Evolutionary conservation across 371 early-diverging fungal genomes (phyloP), one percentile per base, ranked within the genome.

Genomic region (Mucor saturninus): DNA sequence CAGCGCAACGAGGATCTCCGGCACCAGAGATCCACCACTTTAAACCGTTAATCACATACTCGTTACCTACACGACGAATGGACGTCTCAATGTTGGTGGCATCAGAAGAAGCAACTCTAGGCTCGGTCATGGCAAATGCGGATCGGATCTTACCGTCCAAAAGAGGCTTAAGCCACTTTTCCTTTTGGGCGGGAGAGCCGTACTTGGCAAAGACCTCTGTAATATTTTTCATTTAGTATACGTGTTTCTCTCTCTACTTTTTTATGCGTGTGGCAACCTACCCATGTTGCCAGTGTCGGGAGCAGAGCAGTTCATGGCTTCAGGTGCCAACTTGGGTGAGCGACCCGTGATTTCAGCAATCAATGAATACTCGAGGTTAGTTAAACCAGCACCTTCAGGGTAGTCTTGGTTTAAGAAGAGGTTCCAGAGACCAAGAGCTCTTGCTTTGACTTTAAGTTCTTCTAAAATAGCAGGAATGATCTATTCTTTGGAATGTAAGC

Each of bases 21-120:
- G 95, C 94, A 29, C 96, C 96, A 29, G 92, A 90, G 62, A 96
- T 97, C 95, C 96, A 98, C 95, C 96, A 96, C 82, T 98, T 98
- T 65, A 86, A 86, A 39, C 98, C 98, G 62, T 93, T 96, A 62
- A 98, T 84, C 4, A 94, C 83, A 65, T 92, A 96, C 26, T 90
- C 74, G 61, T 90, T 85, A 46, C 82, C 83, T 5, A 83, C 75
- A 45, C 86, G 85, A 66, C 77, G 81, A 60, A 97, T 95, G 40
- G 74, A 74, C 39, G 94, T 91, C 68, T 91, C 89, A 61, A 97
- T 96, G 80, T 97, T 96, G 68, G 96, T 95, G 0, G 98, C 98
- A 76, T 98, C 97, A 39, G 97, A 95, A 11, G 94, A 93, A 1
- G 98, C 95, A 15, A 97, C 96, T 0, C 72, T 81, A 9, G 93